Base-by-base conservation (phyloP, 306 rosid genomes). In the Quercus gilva region DNA sequence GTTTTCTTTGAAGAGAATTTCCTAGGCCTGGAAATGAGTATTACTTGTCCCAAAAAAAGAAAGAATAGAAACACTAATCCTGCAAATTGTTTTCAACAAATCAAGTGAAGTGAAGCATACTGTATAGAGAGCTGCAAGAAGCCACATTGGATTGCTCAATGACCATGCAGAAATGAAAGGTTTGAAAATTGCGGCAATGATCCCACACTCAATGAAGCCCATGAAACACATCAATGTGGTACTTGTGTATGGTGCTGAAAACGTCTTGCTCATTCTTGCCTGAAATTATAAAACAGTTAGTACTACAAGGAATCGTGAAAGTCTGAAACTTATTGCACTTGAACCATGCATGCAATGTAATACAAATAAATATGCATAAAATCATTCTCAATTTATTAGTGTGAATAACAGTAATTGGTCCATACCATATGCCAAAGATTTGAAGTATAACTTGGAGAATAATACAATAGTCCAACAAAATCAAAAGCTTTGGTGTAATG, bases 211-310 rank as follows among this genome's bases (percentile, higher is more conserved):
- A 19, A 92, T 63, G 75, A 88, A 86, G 26, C 91, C 88, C 87
- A 94, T 78, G 58, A 80, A 76, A 63, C 92, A 86, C 92, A 89
- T 85, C 80, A 79, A 59, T 3, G 88, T 18, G 1, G 89, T 92
- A 85, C 92, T 92, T 5, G 95, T 94, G 49, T 86, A 94, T 1
- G 99, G 97, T 23, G 90, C 99, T 55, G 97, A 85, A 75, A 88
- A 94, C 20, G 43, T 89, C 71, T 73, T 85, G 78, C 91, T 82
- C 77, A 94, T 26, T 72, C 84, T 86, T 9, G 97, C 93, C 97
- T 94, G 92, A 79, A 78, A 81, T 13, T 23, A 3, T 7, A 35
- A 60, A 65, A 55, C 18, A 20, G 21, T 25, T 53, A 13, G 0
- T 31, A 11, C n/a, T 6, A 19, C 31, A 37, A 51, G 17, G 45